phyloP scores from a whole-genome alignment of 1,139 yeast genomes.

The Magnusiomyces magnusii region DNA sequence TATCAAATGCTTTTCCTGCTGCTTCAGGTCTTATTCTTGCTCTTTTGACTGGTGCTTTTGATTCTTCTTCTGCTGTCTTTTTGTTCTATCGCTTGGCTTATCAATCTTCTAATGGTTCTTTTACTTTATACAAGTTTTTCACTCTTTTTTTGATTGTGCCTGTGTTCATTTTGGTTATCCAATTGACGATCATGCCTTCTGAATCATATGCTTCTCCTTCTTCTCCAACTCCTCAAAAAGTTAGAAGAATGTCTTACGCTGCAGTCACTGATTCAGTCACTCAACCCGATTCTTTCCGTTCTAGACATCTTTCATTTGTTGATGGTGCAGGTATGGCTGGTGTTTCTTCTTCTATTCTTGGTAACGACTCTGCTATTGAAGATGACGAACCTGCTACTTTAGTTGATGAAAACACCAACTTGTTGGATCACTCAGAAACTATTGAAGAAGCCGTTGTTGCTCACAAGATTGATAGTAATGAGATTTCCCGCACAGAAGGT shows the following conservation, averaged over 20 bases:
- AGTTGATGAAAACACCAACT: neutral
- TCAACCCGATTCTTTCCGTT: slow-evolving; percentile 2
- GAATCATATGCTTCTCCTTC: slow-evolving; percentile 51
- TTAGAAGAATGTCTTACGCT: slow-evolving; percentile 4
- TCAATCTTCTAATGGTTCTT: slow-evolving; percentile 35
- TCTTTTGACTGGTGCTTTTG: slow-evolving; percentile 67
- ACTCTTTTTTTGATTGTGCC: slow-evolving; percentile 63
- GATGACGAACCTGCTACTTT: slow-evolving; percentile 4
- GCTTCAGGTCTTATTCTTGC: slow-evolving; percentile 67
- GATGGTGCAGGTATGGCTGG: slow-evolving; percentile 3
- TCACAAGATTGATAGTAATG: slow-evolving; percentile 2
- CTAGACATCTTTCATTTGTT: slow-evolving; percentile 3
- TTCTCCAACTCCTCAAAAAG: slow-evolving; percentile 1
- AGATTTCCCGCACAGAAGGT: slow-evolving; percentile 1
- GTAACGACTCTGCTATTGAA: slow-evolving; percentile 4
- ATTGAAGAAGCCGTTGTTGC: slow-evolving; percentile 5
- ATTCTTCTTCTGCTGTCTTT: slow-evolving; percentile 68
- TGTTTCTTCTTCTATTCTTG: neutral
- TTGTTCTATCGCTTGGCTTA: slow-evolving; percentile 58
- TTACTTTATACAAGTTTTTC: slow-evolving; percentile 51
- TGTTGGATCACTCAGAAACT: neutral
- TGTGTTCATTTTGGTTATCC: slow-evolving; percentile 61
- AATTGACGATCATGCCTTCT: slow-evolving; percentile 68
- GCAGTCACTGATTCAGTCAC: neutral
- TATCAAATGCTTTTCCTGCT: slow-evolving; percentile 65